Conservation (phyloP, 2,329 filamentous ascomycete genomes). For the Chalaropsis ovoidea region DNA sequence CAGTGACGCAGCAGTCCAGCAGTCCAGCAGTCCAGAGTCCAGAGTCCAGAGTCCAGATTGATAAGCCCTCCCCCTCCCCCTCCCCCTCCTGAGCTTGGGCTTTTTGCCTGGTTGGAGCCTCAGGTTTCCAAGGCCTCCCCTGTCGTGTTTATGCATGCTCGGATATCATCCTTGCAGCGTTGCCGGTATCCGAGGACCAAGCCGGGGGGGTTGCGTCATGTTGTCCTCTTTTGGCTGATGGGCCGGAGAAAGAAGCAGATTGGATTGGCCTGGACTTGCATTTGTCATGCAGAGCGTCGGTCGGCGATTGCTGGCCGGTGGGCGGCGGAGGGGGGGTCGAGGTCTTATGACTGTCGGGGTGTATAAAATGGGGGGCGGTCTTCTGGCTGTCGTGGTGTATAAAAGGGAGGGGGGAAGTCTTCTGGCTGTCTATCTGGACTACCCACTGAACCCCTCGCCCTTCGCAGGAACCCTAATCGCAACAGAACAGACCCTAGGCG, state of each 20-base stretch:
- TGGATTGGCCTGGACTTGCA: too few relatives aligned
- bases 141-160: conserved; percentile 16
- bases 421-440: background rate
- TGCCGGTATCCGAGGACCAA: conserved; percentile 20
- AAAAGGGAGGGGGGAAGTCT: background rate
- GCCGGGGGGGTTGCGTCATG: conserved; percentile 17
- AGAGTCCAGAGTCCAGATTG: background rate
- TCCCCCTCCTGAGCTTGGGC: background rate
- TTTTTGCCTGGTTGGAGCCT: background rate
- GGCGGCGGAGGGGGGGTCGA: too few relatives aligned
- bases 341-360: too few relatives aligned
- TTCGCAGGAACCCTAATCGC: background rate
- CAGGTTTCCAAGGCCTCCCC: conserved; percentile 6
- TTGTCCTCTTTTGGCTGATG: conserved; percentile 4
- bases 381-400: background rate
- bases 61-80: background rate
- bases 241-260: background rate
- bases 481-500: too few relatives aligned
- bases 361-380: too few relatives aligned
- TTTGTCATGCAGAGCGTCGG: too few relatives aligned
- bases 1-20: too few relatives aligned
- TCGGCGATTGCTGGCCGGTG: too few relatives aligned
- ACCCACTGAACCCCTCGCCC: too few relatives aligned
- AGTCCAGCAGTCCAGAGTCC: background rate
- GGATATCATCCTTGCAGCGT: conserved; percentile 19